phyloP scores from a whole-genome alignment of 176 grass and related monocot species.

The Musa acuminata region DNA sequence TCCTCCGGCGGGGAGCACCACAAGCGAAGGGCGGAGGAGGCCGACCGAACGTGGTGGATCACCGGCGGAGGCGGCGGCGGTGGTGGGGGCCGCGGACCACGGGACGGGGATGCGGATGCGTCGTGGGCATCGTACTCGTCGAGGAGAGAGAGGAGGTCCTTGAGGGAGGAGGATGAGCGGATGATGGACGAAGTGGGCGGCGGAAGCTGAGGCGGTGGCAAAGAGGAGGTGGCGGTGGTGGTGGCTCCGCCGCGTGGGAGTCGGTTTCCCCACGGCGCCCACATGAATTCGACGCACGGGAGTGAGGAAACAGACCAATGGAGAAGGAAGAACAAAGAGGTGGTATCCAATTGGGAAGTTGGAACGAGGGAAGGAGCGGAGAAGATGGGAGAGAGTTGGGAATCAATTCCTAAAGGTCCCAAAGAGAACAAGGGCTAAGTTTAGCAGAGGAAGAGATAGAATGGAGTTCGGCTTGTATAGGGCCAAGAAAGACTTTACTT shows the following conservation, averaged over 20 bases:
- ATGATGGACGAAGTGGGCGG: slow-evolving; percentile 18
- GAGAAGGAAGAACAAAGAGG: not conserved
- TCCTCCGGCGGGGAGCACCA: slow-evolving; percentile 13
- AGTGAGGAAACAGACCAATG: not conserved
- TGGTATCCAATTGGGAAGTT: not conserved
- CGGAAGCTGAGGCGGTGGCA: slow-evolving; percentile 2
- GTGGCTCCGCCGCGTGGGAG: not conserved
- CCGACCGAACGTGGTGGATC: slow-evolving; percentile 35
- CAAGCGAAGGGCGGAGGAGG: slow-evolving; percentile 39
- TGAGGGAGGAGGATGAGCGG: slow-evolving; percentile 49
- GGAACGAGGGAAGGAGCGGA: not conserved
- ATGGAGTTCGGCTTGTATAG: too few species aligned
- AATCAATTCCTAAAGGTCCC: too few species aligned
- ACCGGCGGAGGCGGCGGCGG: slow-evolving; percentile 32
- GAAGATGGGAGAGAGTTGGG: not conserved
- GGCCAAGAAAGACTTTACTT: too few species aligned
- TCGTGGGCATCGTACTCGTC: slow-evolving; percentile 24
- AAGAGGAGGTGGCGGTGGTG: slow-evolving; percentile 16
- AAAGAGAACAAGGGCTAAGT: too few species aligned
- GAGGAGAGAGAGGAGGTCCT: slow-evolving; percentile 47
- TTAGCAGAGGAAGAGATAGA: too few species aligned
- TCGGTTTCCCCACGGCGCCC: slow-evolving; percentile 53
- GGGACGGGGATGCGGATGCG: slow-evolving; percentile 14
- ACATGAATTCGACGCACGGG: slow-evolving; percentile 30
- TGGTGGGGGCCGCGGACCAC: slow-evolving; percentile 33